Conservation (phyloP, 164 flowering plant genomes). For the Annona cherimola region DNA sequence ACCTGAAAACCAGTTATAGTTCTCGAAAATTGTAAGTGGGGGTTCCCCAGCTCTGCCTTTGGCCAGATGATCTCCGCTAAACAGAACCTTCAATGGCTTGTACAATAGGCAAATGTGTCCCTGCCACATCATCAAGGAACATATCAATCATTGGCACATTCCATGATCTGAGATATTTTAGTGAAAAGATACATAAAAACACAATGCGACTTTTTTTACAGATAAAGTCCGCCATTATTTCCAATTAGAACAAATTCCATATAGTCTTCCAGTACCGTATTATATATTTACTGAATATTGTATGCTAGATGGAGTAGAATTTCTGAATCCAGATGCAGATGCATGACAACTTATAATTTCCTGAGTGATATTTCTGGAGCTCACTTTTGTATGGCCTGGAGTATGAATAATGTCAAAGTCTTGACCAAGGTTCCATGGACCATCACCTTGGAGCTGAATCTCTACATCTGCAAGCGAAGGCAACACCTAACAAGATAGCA, state of each 20-base stretch:
- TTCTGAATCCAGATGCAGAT: too few relatives aligned
- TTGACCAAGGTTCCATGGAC: slow-evolving; percentile 48
- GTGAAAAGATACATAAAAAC: neutral
- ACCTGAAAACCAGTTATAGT: slow-evolving; percentile 45
- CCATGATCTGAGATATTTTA: neutral
- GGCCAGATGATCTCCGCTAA: slow-evolving; percentile 47
- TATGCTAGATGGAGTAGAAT: too few relatives aligned
- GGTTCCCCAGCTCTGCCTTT: slow-evolving; percentile 8
- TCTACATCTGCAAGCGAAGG: slow-evolving; percentile 38
- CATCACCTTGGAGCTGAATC: slow-evolving; percentile 43
- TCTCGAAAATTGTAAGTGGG: slow-evolving; percentile 29
- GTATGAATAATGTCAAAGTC: slow-evolving; percentile 46
- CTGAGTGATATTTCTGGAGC: slow-evolving; percentile 6
- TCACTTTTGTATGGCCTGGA: slow-evolving; percentile 57
- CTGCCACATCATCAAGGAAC: slow-evolving; percentile 14
- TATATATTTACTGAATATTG: too few relatives aligned
- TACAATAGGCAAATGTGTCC: slow-evolving; percentile 50
- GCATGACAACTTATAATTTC: too few relatives aligned
- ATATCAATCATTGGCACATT: neutral
- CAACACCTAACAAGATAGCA: slow-evolving; percentile 25
- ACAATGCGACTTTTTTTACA: neutral
- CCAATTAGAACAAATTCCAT: too few relatives aligned
- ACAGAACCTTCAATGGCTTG: slow-evolving; percentile 39
- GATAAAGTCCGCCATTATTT: too few relatives aligned
- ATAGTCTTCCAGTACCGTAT: too few relatives aligned